phyloP scores from a whole-genome alignment of 345 rosid species.

The Aegle marmelos region DNA sequence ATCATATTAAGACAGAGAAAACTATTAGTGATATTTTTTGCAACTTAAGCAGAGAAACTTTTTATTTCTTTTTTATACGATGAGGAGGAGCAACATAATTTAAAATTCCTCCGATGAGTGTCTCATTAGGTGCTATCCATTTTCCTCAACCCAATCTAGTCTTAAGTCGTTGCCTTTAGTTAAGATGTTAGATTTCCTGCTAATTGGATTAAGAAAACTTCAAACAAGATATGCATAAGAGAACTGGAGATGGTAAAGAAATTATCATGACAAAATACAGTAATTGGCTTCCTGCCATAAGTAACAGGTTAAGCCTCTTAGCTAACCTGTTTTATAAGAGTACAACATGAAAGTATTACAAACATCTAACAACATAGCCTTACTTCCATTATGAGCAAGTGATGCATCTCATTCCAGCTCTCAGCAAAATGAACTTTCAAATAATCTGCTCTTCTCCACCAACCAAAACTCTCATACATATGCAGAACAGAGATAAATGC shows the following conservation, averaged over 20 bases:
- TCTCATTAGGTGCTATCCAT: neutral
- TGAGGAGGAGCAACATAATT: neutral
- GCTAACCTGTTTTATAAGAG: neutral
- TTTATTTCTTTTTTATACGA: neutral
- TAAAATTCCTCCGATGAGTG: neutral
- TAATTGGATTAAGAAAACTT: neutral
- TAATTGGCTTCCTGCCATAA: neutral
- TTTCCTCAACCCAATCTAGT: neutral
- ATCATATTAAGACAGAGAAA: neutral
- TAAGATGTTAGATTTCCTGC: neutral
- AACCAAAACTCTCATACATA: slow-evolving; percentile 98
- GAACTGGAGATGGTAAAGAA: neutral
- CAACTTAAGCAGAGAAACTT: neutral
- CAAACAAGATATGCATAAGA: neutral
- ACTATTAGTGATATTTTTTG: neutral
- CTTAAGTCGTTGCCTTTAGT: neutral
- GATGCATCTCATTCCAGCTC: slow-evolving; percentile 99
- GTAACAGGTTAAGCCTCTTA: neutral
- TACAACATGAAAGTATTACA: neutral
- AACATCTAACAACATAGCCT: slow-evolving; percentile 19
- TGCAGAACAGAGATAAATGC: slow-evolving; percentile 96
- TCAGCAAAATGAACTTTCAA: slow-evolving; percentile 97
- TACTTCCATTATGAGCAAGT: slow-evolving; percentile 98
- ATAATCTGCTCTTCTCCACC: slow-evolving; percentile 99
- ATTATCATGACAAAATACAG: slow-evolving; percentile 3